Evolutionary conservation across 768 basidiomycete species (phyloP).

Genomic region (Leccinum barrowsii): DNA sequence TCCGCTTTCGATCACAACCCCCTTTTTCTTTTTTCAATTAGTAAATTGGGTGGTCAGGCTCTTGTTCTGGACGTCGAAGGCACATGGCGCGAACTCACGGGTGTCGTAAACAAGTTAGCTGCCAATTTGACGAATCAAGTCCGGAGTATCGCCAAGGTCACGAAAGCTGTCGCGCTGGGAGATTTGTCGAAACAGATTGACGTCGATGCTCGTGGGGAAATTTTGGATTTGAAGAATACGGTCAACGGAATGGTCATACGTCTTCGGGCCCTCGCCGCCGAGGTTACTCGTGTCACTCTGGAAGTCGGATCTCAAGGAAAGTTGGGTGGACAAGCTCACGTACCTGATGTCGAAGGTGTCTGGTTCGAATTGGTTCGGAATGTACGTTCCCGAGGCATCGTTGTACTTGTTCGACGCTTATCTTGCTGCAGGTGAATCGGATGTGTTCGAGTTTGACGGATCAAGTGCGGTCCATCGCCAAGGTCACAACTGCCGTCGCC

Average conservation of each 20-base stretch:
- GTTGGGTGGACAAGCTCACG: slow-evolving; percentile 83
- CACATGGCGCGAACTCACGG: slow-evolving; percentile 83
- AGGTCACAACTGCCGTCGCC: slow-evolving; percentile 87
- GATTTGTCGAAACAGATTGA: slow-evolving; percentile 90
- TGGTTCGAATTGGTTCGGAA: slow-evolving; percentile 81
- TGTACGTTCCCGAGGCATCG: slow-evolving; percentile 35
- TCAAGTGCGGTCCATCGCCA: slow-evolving; percentile 79
- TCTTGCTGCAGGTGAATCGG: slow-evolving; percentile 54
- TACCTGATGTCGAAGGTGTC: slow-evolving; percentile 90
- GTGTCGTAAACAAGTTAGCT: slow-evolving; percentile 78
- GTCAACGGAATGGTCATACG: slow-evolving; percentile 52
- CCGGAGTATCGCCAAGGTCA: slow-evolving; percentile 57
- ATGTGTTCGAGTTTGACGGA: slow-evolving; percentile 82
- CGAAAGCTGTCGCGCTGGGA: slow-evolving; percentile 79
- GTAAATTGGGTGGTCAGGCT: slow-evolving; percentile 82
- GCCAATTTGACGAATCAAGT: slow-evolving; percentile 68
- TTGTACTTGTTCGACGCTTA: slow-evolving; percentile 7
- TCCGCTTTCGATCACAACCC: slow-evolving; percentile 14
- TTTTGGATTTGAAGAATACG: slow-evolving; percentile 71
- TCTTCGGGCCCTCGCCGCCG: slow-evolving; percentile 66
- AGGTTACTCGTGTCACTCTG: slow-evolving; percentile 79
- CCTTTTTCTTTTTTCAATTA: slow-evolving; percentile 20
- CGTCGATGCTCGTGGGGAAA: slow-evolving; percentile 88
- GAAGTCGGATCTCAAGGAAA: slow-evolving; percentile 89
- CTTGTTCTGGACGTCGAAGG: slow-evolving; percentile 86